These are phyloP conservation scores for Phytophthora constricta DNA, from an alignment of 352 stramenopile genomes.

Conservation along the genomic window DNA sequence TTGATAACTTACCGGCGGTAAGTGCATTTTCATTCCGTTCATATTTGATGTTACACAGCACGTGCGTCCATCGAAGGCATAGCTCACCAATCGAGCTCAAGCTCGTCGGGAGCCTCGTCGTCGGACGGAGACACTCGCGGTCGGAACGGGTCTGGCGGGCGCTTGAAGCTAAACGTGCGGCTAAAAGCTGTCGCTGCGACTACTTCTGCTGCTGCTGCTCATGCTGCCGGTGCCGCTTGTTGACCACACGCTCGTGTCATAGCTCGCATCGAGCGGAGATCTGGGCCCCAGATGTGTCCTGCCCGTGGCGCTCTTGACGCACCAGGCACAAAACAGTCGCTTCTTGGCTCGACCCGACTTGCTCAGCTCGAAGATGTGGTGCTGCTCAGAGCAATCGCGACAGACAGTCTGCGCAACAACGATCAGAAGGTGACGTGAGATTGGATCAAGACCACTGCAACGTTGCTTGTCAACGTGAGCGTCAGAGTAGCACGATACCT, in stretches of 20 bases:
- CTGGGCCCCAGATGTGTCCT: constrained; percentile 27
- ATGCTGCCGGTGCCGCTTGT: constrained; percentile 14
- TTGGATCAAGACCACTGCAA: not conserved
- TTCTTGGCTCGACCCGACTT: constrained; percentile 24
- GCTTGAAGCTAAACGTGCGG: constrained; percentile 11
- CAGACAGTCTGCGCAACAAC: constrained; percentile 37
- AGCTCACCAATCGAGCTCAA: constrained; percentile 1
- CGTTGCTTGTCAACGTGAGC: not conserved
- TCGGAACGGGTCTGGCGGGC: constrained; percentile 25
- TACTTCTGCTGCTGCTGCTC: constrained; percentile 9
- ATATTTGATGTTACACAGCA: too few relatives aligned
- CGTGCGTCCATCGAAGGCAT: too few relatives aligned
- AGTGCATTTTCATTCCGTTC: too few relatives aligned
- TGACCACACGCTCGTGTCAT: constrained; percentile 10
- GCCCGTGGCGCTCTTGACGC: constrained; percentile 36
- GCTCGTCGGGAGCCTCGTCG: constrained; percentile 2
- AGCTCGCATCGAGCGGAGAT: constrained; percentile 24
- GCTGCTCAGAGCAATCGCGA: constrained; percentile 38
- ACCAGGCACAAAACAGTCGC: constrained; percentile 41
- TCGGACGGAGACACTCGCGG: constrained; percentile 18
- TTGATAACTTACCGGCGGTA: too few relatives aligned
- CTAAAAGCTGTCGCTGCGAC: constrained; percentile 10
- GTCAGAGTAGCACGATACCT: constrained; percentile 3
- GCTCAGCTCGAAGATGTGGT: constrained; percentile 36
- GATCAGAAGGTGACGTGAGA: not conserved